phyloP scores from a whole-genome alignment of 306 rosid species.

The Delonix regia region DNA sequence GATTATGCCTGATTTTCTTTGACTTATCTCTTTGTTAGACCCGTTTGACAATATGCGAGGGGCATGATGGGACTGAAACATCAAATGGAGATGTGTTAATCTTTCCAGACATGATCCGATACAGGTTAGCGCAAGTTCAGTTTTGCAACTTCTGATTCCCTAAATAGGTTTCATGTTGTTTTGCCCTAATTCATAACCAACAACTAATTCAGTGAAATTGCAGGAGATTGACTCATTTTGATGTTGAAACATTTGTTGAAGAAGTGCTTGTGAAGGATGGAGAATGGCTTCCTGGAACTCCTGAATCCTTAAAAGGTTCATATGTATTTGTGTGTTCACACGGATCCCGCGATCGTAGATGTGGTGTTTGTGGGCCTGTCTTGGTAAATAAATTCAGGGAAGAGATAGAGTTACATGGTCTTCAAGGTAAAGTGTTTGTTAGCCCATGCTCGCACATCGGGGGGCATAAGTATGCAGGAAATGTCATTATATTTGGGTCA shows the following conservation, averaged over 20 bases:
- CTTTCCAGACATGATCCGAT: constrained; percentile 95
- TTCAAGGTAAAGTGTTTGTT: constrained; percentile 77
- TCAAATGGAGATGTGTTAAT: constrained; percentile 96
- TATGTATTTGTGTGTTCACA: constrained; percentile 88
- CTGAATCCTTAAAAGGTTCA: constrained; percentile 73
- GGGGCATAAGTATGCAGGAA: constrained; percentile 90
- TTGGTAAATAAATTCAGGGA: constrained; percentile 77
- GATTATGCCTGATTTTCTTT: not conserved
- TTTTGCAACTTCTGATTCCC: constrained; percentile 6
- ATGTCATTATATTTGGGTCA: constrained; percentile 77
- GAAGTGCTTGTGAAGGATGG: constrained; percentile 96
- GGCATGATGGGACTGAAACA: constrained; percentile 92
- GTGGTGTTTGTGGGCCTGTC: constrained; percentile 95
- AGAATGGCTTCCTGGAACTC: constrained; percentile 93
- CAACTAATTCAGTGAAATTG: constrained; percentile 30
- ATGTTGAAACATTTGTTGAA: constrained; percentile 93
- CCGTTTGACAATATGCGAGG: constrained; percentile 89
- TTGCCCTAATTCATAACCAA: not conserved
- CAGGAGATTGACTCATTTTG: constrained; percentile 97
- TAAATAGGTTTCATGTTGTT: not conserved
- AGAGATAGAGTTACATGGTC: constrained; percentile 71
- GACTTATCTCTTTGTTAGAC: constrained; percentile 57
- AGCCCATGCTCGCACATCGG: constrained; percentile 98
- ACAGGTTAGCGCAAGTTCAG: constrained; percentile 61
- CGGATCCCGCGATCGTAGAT: constrained; percentile 90